Evolutionary conservation across 2,329 filamentous ascomycete species (phyloP).

Genomic region (Reticulascus tulasneorum): DNA sequence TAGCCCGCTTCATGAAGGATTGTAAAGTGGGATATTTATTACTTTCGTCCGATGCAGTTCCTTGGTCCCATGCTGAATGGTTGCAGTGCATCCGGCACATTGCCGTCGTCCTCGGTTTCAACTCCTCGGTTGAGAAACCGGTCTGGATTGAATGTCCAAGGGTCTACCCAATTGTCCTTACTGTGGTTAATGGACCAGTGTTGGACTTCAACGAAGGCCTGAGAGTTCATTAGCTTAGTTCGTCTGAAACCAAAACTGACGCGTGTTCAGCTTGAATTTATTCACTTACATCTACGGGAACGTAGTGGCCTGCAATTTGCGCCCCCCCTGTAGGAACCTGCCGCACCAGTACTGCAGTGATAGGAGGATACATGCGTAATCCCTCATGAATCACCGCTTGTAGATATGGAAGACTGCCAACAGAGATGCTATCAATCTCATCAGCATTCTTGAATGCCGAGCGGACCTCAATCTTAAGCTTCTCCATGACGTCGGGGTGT

Average conservation of each 20-base stretch:
- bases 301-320: slow-evolving; percentile 21
- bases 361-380: slow-evolving; percentile 31
- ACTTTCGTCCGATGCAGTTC: slow-evolving; percentile 48
- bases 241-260: not conserved
- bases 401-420: slow-evolving; percentile 31
- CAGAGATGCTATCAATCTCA: slow-evolving; percentile 32
- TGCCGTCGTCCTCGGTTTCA: slow-evolving; percentile 14
- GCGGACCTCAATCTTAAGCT: slow-evolving; percentile 34
- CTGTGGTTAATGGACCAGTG: slow-evolving; percentile 11
- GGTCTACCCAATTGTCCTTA: slow-evolving; percentile 35
- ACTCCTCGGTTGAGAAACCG: slow-evolving; percentile 26
- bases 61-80: slow-evolving; percentile 45
- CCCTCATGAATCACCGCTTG: slow-evolving; percentile 36
- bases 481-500: slow-evolving; percentile 24
- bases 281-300: slow-evolving; percentile 30
- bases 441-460: slow-evolving; percentile 26
- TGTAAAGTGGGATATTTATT: slow-evolving; percentile 21
- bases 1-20: no score
- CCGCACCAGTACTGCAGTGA: slow-evolving; percentile 18
- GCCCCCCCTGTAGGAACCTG: slow-evolving; percentile 25
- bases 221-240: not conserved
- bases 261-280: slow-evolving; percentile 3
- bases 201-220: slow-evolving; percentile 7
- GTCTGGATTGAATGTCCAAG: slow-evolving; percentile 42
- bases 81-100: slow-evolving; percentile 42